A percentile compares a stretch with the other conserved stretches of the same genome.
Conservation (phyloP, 2,329 filamentous ascomycete genomes). For the Ampelomyces quisqualis region DNA sequence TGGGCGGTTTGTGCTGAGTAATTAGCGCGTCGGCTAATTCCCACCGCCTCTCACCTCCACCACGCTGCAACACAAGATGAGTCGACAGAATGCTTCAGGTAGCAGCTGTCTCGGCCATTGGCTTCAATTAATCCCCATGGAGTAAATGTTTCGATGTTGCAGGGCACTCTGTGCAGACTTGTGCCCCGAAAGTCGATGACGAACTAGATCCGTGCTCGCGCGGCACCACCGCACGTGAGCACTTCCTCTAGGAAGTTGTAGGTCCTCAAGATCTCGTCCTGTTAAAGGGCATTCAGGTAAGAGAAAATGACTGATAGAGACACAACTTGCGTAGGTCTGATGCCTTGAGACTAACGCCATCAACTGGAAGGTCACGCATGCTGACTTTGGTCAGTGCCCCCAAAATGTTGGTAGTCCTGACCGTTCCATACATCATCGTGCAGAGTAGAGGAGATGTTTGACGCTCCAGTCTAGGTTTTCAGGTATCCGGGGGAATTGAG, state of each 20-base stretch:
- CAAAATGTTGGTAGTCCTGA: no score
- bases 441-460: no score
- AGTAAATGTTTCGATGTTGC: not conserved
- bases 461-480: no score
- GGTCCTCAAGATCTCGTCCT: slow-evolving; percentile 4
- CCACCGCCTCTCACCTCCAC: slow-evolving; percentile 1
- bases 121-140: no score
- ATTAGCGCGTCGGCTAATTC: slow-evolving; percentile 13
- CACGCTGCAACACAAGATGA: not conserved
- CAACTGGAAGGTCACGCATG: no score
- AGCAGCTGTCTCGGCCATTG: no score
- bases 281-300: no score
- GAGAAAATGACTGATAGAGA: no score
- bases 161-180: not conserved
- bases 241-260: not conserved
- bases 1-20: slow-evolving; percentile 1
- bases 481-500: no score
- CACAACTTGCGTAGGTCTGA: no score
- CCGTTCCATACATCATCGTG: no score
- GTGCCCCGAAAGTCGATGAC: slow-evolving; percentile 4
- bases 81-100: not conserved
- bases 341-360: not conserved
- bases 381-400: no score
- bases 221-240: slow-evolving; percentile 3
- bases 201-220: not conserved